Conservation (phyloP, 352 stramenopile genomes). For the Phytophthora tubulina region DNA sequence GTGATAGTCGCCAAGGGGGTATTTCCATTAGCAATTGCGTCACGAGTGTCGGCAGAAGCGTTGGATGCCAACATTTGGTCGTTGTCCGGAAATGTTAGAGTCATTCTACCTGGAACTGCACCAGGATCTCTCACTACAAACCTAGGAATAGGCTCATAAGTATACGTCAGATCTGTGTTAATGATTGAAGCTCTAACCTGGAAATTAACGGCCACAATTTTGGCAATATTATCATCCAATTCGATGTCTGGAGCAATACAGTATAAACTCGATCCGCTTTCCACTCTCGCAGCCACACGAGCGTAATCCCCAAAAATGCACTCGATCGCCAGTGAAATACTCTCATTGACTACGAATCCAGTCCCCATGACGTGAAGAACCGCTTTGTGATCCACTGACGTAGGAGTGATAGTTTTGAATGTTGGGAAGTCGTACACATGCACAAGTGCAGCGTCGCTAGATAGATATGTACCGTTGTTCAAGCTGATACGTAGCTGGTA, state of each 20-base stretch:
- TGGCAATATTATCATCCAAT: slow-evolving; percentile 3
- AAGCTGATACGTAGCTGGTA: slow-evolving; percentile 46
- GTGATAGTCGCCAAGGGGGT: background rate
- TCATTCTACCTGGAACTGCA: slow-evolving; percentile 11
- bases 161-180: slow-evolving; percentile 30
- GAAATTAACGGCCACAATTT: slow-evolving; percentile 27
- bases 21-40: slow-evolving; percentile 1
- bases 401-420: slow-evolving; percentile 22
- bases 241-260: slow-evolving; percentile 32
- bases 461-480: slow-evolving; percentile 45
- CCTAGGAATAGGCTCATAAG: slow-evolving; percentile 9
- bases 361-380: slow-evolving; percentile 32
- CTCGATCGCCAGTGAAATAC: slow-evolving; percentile 16
- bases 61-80: background rate
- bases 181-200: slow-evolving; percentile 19
- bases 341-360: slow-evolving; percentile 39
- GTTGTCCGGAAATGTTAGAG: background rate
- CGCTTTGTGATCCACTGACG: background rate
- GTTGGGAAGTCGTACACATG: slow-evolving; percentile 39
- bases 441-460: slow-evolving; percentile 1
- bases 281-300: slow-evolving; percentile 18
- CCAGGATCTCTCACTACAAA: slow-evolving; percentile 25
- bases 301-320: slow-evolving; percentile 36
- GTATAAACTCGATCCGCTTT: slow-evolving; percentile 31
- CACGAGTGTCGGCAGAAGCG: background rate